Percentiles rank a stretch among this genome's conserved stretches.
phyloP scores from a whole-genome alignment of 2,329 filamentous ascomycete species.

The Fusarium camptoceras region DNA sequence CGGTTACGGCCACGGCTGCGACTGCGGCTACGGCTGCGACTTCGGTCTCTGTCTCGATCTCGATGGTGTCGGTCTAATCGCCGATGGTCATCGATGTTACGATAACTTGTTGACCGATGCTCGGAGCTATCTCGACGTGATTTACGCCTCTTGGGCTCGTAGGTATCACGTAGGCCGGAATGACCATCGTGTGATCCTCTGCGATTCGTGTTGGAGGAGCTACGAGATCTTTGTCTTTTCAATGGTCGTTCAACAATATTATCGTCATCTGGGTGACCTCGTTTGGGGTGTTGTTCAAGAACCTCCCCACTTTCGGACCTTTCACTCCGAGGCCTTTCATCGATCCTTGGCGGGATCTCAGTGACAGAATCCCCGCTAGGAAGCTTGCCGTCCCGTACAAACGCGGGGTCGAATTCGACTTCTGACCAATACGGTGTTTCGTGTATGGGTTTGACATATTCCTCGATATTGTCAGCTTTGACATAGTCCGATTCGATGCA shows the following conservation, averaged over 20 bases:
- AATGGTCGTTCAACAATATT: slow-evolving; percentile 27
- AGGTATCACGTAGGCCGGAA: slow-evolving; percentile 15
- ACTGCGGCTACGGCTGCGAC: slow-evolving; percentile 8
- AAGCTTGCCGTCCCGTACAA: slow-evolving; percentile 47
- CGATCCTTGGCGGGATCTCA: slow-evolving; percentile 9
- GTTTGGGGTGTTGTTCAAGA: slow-evolving; percentile 29
- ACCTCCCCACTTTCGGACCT: slow-evolving; percentile 37
- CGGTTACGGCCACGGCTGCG: slow-evolving; percentile 19
- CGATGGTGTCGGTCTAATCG: slow-evolving; percentile 33
- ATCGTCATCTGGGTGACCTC: slow-evolving; percentile 24
- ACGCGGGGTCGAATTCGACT: slow-evolving; percentile 59
- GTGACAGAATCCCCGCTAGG: slow-evolving; percentile 41
- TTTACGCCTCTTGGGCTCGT: slow-evolving; percentile 22
- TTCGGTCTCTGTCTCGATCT: slow-evolving; percentile 24
- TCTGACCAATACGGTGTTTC: slow-evolving; percentile 55
- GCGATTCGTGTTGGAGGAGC: slow-evolving; percentile 12
- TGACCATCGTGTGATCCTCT: slow-evolving; percentile 14
- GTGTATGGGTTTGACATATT: slow-evolving; percentile 57
- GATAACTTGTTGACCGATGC: slow-evolving; percentile 12
- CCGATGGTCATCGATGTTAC: slow-evolving; percentile 24
- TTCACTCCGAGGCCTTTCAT: slow-evolving; percentile 21
- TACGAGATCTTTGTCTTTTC: slow-evolving; percentile 40
- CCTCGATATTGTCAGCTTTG: slow-evolving; percentile 56
- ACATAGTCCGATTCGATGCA: slow-evolving; percentile 60
- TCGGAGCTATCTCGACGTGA: slow-evolving; percentile 31